These are phyloP conservation scores for Exophiala bonariae DNA, from an alignment of 2,329 filamentous ascomycete species.

Conservation along the genomic window DNA sequence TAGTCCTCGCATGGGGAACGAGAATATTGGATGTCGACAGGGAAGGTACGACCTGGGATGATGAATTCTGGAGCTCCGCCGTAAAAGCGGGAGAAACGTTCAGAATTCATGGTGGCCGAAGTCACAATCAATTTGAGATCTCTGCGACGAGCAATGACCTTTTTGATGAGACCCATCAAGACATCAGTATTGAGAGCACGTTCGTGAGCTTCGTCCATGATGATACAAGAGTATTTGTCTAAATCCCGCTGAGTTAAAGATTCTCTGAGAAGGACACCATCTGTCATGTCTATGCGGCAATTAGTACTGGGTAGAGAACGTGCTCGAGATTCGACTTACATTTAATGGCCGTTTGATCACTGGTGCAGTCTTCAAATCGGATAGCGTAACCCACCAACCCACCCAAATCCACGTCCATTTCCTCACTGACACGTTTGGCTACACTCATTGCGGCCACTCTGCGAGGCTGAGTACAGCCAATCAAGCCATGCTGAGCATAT, in stretches of 20 bases:
- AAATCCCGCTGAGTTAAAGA: conserved; percentile 89
- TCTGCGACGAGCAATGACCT: conserved; percentile 82
- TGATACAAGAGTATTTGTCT: conserved; percentile 95
- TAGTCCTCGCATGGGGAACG: conserved; percentile 96
- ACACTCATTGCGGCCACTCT: conserved; percentile 98
- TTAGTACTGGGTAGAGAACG: conserved; percentile 15
- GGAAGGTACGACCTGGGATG: conserved; percentile 94
- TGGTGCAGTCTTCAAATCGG: conserved; percentile 97
- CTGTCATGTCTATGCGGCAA: conserved; percentile 75
- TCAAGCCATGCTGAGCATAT: conserved; percentile 81
- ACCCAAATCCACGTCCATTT: conserved; percentile 93
- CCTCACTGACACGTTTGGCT: conserved; percentile 94
- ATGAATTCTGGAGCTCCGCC: conserved; percentile 94
- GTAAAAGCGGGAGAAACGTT: conserved; percentile 93
- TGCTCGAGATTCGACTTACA: conserved; percentile 47
- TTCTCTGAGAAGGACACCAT: conserved; percentile 90
- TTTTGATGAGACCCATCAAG: conserved; percentile 95
- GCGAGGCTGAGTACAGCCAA: conserved; percentile 94
- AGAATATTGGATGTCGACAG: conserved; percentile 94
- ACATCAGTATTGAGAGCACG: conserved; percentile 95
- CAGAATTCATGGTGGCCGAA: conserved; percentile 97
- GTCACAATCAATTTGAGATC: conserved; percentile 97
- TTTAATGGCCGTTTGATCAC: conserved; percentile 92
- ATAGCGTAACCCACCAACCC: conserved; percentile 93
- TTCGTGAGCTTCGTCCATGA: conserved; percentile 99